phyloP scores from a whole-genome alignment of 257 asterid genomes.

The Echium plantagineum region DNA sequence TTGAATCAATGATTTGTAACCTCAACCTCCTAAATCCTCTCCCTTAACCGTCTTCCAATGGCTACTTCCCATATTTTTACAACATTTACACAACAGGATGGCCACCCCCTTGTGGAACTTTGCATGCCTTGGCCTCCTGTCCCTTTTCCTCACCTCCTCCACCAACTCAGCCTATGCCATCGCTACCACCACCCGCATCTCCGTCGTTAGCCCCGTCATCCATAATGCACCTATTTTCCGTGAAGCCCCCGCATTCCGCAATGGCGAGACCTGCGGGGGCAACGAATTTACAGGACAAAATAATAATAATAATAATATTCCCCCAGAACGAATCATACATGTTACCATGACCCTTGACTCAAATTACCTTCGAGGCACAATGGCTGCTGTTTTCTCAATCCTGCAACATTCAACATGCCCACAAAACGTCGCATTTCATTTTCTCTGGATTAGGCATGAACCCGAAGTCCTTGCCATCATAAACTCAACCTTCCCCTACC shows the following conservation, averaged over 20 bases:
- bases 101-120: background rate
- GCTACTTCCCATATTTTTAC: background rate
- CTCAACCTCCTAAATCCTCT: background rate
- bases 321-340: constrained; percentile 7
- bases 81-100: background rate
- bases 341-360: constrained; percentile 27
- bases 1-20: background rate
- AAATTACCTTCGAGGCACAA: constrained; percentile 32
- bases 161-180: constrained; percentile 2
- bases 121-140: background rate
- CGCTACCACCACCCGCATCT: constrained; percentile 15
- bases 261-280: constrained; percentile 35
- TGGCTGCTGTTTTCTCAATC: constrained; percentile 31
- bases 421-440: constrained; percentile 29
- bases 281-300: too few species aligned
- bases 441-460: constrained; percentile 15
- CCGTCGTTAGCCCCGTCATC: constrained; percentile 36
- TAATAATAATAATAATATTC: too few species aligned
- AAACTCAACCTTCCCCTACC: constrained; percentile 31
- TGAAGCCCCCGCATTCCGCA: constrained; percentile 77
- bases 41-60: background rate
- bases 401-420: constrained; percentile 40
- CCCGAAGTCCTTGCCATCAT: constrained; percentile 16
- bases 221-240: constrained; percentile 31
- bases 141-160: constrained; percentile 16